Base-by-base conservation (phyloP, 148 eudicot genomes). In the Rhododendron ovatum region DNA sequence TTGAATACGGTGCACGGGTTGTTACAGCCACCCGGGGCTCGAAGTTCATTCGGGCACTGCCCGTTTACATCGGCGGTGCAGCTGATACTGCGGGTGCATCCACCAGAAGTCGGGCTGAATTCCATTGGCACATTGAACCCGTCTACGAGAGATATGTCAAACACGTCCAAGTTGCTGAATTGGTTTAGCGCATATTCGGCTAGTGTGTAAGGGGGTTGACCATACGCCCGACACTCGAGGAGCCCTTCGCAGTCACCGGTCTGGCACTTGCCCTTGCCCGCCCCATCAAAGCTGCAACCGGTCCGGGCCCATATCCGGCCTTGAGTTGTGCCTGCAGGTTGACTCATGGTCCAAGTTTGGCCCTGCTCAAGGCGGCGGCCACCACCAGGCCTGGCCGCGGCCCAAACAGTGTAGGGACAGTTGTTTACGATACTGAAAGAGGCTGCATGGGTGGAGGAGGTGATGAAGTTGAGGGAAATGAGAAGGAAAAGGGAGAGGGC, bases 291-390 rank as follows among this genome's bases (percentile, higher is more conserved):
- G 20, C 30, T 90, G 89, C 94, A 94, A 0, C 83, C 83, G 2
- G 96, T 94, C 0, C 95, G 90, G 61, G 82, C 89, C 96, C 96
- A 92, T 3, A 94, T 87, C 10, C 94, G 92, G 26, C 87, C 93
- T 57, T 22, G 28, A 3, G 93, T 12, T 67, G 35, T 28, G 14
- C 74, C 35, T 10, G 0, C 11, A 28, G 74, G 74, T 26, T 0
- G 3, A 67, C 8, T 3, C 1, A 67, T 11, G 74, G 74, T 67
- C 74, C 33, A 26, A 26, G 35, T 26, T 3, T 92, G 24, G 8
- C 55, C 81, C 6, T 1, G 53, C 3, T 24, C 50, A 4, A 78
- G 81, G 28, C 15, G 30, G 5, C 5, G 17, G 4, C 81, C 81
- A 11, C 81, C 53, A 10, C 81, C 81, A 4, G 81, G 81, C 4